These are phyloP conservation scores for Sonneratia caseolaris DNA, from an alignment of 345 rosid species.

Conservation along the genomic window DNA sequence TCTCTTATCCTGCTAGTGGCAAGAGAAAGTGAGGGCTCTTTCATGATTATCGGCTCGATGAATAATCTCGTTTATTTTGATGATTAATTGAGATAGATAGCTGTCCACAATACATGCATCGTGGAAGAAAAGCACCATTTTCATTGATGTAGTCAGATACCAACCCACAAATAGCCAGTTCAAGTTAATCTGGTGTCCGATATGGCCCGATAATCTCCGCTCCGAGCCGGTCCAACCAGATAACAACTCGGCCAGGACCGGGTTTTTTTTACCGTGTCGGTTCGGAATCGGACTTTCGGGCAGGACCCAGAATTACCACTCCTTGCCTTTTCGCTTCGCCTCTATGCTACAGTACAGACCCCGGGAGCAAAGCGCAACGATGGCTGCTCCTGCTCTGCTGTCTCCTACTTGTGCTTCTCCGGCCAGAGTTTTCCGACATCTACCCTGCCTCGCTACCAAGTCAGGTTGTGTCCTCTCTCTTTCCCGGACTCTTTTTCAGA, in stretches of 20 bases:
- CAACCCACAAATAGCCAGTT: too few relatives aligned
- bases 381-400: background rate
- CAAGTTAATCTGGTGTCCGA: too few relatives aligned
- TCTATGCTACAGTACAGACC: background rate
- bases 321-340: too few relatives aligned
- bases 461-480: conserved; percentile 8
- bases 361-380: background rate
- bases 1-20: background rate
- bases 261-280: too few relatives aligned
- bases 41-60: background rate
- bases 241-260: too few relatives aligned
- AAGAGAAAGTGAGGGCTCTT: background rate
- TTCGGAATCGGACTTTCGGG: too few relatives aligned
- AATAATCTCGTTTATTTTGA: background rate
- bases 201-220: too few relatives aligned
- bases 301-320: too few relatives aligned
- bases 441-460: conserved; percentile 5
- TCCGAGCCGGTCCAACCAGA: too few relatives aligned
- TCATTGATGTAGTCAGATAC: too few relatives aligned
- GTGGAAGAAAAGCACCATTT: too few relatives aligned
- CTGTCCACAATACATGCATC: too few relatives aligned
- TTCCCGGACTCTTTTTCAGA: background rate
- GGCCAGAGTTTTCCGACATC: conserved; percentile 8
- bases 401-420: conserved; percentile 1
- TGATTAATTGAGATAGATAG: background rate